phyloP scores from a whole-genome alignment of 2,329 filamentous ascomycete genomes.

The Fusarium hainanense region DNA sequence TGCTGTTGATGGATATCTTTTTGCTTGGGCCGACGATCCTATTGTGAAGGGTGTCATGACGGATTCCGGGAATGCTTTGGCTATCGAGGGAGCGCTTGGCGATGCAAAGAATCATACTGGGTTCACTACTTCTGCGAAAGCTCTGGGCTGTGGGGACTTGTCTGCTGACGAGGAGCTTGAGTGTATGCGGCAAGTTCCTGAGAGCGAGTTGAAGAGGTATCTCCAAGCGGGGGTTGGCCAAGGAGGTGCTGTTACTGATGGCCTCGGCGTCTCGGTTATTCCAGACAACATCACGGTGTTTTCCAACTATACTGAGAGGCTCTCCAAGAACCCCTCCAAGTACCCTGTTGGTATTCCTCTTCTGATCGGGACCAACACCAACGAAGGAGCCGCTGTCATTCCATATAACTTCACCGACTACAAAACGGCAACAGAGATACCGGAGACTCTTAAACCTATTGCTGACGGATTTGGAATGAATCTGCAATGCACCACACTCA shows the following conservation, averaged over 20 bases:
- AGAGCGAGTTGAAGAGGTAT: slow-evolving; percentile 17
- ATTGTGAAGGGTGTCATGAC: slow-evolving; percentile 34
- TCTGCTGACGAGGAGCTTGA: slow-evolving; percentile 1
- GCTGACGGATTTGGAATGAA: slow-evolving; percentile 20
- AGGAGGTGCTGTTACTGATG: slow-evolving; percentile 33
- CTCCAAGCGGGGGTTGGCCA: slow-evolving; percentile 22
- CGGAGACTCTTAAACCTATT: slow-evolving; percentile 1
- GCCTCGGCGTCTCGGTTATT: slow-evolving; percentile 12
- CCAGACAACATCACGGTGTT: slow-evolving; percentile 29
- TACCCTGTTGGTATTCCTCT: slow-evolving; percentile 11
- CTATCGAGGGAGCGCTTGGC: slow-evolving; percentile 10
- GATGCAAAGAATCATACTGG: slow-evolving; percentile 18
- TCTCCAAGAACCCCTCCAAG: neutral
- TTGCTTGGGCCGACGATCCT: slow-evolving; percentile 27
- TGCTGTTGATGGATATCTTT: slow-evolving; percentile 28
- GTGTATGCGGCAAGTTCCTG: slow-evolving; percentile 24
- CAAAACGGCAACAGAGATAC: slow-evolving; percentile 27
- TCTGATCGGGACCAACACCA: slow-evolving; percentile 32
- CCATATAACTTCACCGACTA: slow-evolving; percentile 26
- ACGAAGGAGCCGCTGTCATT: slow-evolving; percentile 32
- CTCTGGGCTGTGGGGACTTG: slow-evolving; percentile 8
- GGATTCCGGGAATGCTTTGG: slow-evolving; percentile 32
- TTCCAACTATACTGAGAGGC: slow-evolving; percentile 14
- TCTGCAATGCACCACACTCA: slow-evolving; percentile 29
- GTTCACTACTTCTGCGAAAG: slow-evolving; percentile 16